Base-by-base conservation (phyloP, 805 yeast genomes). In the Suhomyces emberorum region DNA sequence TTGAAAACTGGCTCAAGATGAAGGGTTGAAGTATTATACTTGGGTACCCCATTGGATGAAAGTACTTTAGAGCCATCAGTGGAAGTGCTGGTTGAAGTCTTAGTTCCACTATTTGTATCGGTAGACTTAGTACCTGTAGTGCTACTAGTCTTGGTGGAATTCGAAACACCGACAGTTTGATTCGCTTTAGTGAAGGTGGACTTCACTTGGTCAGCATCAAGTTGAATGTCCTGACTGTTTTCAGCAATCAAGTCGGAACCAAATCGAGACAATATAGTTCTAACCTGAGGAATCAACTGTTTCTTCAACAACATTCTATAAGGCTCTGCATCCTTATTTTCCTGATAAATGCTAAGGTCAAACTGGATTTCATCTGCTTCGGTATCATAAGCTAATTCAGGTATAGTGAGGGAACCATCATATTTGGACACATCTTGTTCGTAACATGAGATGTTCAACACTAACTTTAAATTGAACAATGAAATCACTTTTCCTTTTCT, bases 401-500 rank as follows among this genome's bases (percentile, higher is more conserved):
- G 99, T 34, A 93, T 65, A 6, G 79, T 74, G 38, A 93, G 81
- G 14, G 83, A 70, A 19, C 98, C 99, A 30, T 69, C 64, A 33
- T 77, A 79, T 5, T 57, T 62, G 8, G 50, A 57, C 20, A 44
- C 39, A 3, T 62, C 65, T 7, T 59, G 64, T 4, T 49, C 57
- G 23, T 41, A 41, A 4, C 89, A 88, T 6, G 54, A 59, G 49
- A 80, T 76, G n/a, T 69, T 69, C 39, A 89, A 56, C 2, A 74
- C 79, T 32, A 89, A 42, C 43, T 79, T 74, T 55, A 93, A 67
- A 52, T 93, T 98, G 60, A 88, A 93, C 41, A 93, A 64, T 4
- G 95, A 84, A 50, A 93, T 89, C 17, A 91, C 95, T 60, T 91
- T 89, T 11, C 99, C 98, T 61, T 93, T 93, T 51, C 98, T 79